A percentile compares a stretch with the other conserved stretches of the same genome.
Conservation (phyloP, 1,284 basidiomycete species). For the Volvariella volvacea region DNA sequence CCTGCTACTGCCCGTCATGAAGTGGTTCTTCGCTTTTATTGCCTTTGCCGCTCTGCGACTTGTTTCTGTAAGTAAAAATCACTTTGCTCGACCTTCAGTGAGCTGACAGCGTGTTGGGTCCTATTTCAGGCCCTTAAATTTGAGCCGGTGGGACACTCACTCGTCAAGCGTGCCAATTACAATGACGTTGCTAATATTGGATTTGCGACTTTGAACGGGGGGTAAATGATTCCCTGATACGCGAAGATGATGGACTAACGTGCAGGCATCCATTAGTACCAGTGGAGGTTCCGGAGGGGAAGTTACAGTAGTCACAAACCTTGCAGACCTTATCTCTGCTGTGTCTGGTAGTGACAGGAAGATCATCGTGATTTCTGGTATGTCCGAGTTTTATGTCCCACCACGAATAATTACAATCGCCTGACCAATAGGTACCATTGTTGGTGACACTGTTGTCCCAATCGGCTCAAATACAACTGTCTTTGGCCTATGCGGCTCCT, state of each 20-base stretch:
- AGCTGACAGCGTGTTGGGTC: no score
- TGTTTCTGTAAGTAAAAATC: conserved; percentile 17
- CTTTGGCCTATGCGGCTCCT: conserved; percentile 23
- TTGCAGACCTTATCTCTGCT: conserved; percentile 34
- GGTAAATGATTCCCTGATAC: conserved; percentile 9
- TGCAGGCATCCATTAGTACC: conserved; percentile 22
- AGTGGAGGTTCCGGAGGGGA: conserved; percentile 37
- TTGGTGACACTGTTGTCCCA: conserved; percentile 32
- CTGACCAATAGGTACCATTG: conserved; percentile 27
- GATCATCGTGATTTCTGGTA: conserved; percentile 38
- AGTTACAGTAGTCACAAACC: conserved; percentile 33
- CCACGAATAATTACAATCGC: conserved; percentile 25
- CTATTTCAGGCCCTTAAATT: background rate
- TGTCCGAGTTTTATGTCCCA: conserved; percentile 4
- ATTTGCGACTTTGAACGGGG: conserved; percentile 34
- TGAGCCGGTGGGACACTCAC: conserved; percentile 18
- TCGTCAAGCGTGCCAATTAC: conserved; percentile 25
- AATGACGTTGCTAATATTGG: conserved; percentile 35
- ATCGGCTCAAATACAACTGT: conserved; percentile 39
- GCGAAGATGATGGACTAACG: background rate
- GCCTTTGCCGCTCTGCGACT: conserved; percentile 22
- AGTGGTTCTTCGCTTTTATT: conserved; percentile 23
- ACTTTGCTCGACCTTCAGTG: no score
- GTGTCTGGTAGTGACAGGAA: conserved; percentile 35
- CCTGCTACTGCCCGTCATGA: conserved; percentile 22